Evolutionary conservation across 345 rosid genomes (phyloP).

Genomic region (Aquilaria yunnanensis): DNA sequence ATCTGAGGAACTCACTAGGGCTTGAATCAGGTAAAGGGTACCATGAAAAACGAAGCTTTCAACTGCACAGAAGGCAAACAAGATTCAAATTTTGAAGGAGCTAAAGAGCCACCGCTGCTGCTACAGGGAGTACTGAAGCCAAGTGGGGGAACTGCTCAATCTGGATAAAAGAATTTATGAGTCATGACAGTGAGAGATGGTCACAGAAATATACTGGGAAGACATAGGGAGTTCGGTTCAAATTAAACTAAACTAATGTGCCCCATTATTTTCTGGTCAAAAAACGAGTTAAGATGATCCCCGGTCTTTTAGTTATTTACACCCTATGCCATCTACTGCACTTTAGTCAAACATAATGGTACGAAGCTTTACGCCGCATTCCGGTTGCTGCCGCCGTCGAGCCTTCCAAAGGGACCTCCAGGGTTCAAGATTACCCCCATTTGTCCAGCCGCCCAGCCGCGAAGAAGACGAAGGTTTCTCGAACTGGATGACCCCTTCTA

Average conservation of each 20-base stretch:
- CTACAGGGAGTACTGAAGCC: conserved; percentile 9
- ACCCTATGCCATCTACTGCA: no score
- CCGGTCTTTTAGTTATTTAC: no score
- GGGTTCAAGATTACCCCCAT: conserved; percentile 52
- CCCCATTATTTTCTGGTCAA: not conserved
- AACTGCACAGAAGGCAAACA: conserved; percentile 19
- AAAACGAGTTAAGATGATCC: not conserved
- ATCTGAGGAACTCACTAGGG: conserved; percentile 66
- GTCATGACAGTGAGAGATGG: conserved; percentile 8
- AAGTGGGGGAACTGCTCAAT: conserved; percentile 20
- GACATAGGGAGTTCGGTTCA: conserved; percentile 1
- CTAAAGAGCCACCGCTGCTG: conserved; percentile 16
- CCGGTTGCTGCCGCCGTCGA: no score
- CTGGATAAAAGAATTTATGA: conserved; percentile 10
- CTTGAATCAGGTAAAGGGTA: conserved; percentile 25
- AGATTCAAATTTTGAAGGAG: conserved; percentile 16
- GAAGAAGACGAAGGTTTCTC: conserved; percentile 59
- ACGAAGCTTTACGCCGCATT: no score
- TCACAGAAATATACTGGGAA: conserved; percentile 10
- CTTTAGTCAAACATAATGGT: no score
- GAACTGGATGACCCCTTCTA: conserved; percentile 91
- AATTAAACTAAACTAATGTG: conserved; percentile 28
- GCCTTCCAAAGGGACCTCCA: no score
- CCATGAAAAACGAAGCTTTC: conserved; percentile 15
- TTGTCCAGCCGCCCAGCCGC: conserved; percentile 22